Evolutionary conservation across 305 asterid species (phyloP).

Genomic region (Ajuga reptans): DNA sequence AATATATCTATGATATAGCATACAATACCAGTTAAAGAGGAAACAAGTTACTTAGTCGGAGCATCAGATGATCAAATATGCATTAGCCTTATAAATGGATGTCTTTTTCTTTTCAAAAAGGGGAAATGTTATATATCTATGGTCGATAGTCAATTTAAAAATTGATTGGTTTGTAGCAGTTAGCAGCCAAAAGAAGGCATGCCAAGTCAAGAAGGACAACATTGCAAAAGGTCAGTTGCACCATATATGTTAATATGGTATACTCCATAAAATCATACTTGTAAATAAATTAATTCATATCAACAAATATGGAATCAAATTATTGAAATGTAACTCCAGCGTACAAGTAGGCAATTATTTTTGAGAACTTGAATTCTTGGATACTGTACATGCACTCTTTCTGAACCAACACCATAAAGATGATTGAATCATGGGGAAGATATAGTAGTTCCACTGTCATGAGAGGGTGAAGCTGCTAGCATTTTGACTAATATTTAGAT

Average conservation of each 20-base stretch:
- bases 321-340: neutral
- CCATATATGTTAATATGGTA: neutral
- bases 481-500: neutral
- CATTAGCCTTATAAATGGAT: neutral
- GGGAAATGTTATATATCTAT: neutral
- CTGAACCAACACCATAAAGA: neutral
- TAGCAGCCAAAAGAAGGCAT: neutral
- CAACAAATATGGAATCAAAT: neutral
- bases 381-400: neutral
- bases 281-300: neutral
- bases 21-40: neutral
- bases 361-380: neutral
- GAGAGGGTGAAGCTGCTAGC: neutral
- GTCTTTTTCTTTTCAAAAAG: neutral
- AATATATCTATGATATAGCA: neutral
- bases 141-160: neutral
- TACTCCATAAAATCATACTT: neutral
- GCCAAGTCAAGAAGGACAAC: neutral
- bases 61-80: neutral
- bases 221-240: conserved; percentile 5
- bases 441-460: neutral
- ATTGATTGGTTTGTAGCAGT: neutral
- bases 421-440: neutral
- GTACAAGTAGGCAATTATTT: neutral
- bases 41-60: neutral